Percentiles rank a stretch among this genome's conserved stretches.
Conservation (phyloP, 2,329 filamentous ascomycete genomes). For the Pseudogymnoascus sp. region DNA sequence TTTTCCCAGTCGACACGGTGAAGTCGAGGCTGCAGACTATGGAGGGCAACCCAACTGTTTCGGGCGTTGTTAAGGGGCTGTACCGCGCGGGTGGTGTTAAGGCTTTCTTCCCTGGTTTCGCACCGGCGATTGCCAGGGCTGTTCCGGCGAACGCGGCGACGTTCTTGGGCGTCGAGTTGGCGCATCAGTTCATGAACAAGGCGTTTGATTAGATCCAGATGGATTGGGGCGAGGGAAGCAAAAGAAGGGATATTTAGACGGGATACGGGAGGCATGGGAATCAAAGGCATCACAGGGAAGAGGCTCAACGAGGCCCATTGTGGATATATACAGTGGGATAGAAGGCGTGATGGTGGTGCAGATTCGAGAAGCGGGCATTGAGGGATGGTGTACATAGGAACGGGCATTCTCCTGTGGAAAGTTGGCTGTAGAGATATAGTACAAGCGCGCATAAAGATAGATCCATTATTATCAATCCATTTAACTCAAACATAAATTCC, state of each 20-base stretch:
- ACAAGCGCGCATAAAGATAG: conserved; percentile 1
- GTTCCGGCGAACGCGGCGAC: conserved; percentile 96
- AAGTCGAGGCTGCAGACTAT: conserved; percentile 91
- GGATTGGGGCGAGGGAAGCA: conserved; percentile 1
- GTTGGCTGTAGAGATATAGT: conserved; percentile 1
- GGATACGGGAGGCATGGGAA: not conserved
- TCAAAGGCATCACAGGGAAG: not conserved
- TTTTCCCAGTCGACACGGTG: conserved; percentile 95
- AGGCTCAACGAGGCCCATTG: conserved; percentile 2
- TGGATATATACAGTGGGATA: not conserved
- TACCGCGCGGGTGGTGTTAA: conserved; percentile 75
- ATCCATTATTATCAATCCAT: not conserved
- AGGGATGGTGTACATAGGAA: not conserved
- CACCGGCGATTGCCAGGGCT: conserved; percentile 82
- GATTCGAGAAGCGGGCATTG: not conserved
- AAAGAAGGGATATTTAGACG: not conserved
- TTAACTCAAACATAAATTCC: not conserved
- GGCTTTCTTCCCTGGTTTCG: conserved; percentile 96
- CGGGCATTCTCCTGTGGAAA: not conserved
- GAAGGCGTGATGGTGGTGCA: not conserved
- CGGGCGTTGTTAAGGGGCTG: conserved; percentile 71
- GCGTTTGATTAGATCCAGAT: conserved; percentile 45
- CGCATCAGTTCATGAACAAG: conserved; percentile 75
- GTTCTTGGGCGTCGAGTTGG: conserved; percentile 78
- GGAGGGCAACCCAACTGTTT: conserved; percentile 73